A percentile compares a stretch with the other conserved stretches of the same genome.
phyloP scores from a whole-genome alignment of 2,329 filamentous ascomycete species.

The Pseudocercospora pini-densiflorae region DNA sequence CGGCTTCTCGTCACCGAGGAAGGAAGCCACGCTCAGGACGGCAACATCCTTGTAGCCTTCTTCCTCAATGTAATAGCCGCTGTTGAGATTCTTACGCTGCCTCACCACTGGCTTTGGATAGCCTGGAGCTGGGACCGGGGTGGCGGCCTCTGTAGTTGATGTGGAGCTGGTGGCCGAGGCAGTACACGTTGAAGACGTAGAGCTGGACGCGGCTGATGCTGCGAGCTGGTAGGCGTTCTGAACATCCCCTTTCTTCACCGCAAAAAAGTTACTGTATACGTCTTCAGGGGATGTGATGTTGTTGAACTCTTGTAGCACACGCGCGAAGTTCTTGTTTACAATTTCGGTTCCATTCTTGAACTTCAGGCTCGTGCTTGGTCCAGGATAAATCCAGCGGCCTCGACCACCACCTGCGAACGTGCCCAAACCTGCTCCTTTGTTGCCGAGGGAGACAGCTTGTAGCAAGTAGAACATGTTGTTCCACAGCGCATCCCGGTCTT shows the following conservation, averaged over 20 bases:
- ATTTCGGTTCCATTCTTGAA: slow-evolving; percentile 52
- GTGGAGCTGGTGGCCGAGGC: slow-evolving; percentile 15
- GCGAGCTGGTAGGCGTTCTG: slow-evolving; percentile 31
- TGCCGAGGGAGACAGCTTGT: slow-evolving; percentile 48
- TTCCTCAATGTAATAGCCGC: slow-evolving; percentile 52
- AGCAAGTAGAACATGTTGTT: slow-evolving; percentile 55
- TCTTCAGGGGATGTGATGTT: slow-evolving; percentile 49
- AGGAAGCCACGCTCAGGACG: slow-evolving; percentile 51
- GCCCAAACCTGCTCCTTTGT: slow-evolving; percentile 46
- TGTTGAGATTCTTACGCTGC: slow-evolving; percentile 49
- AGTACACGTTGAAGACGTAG: slow-evolving; percentile 22
- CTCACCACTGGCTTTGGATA: slow-evolving; percentile 49
- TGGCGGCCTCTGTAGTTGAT: slow-evolving; percentile 22
- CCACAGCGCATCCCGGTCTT: slow-evolving; percentile 64
- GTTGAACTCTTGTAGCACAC: slow-evolving; percentile 46
- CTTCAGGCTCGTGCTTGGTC: slow-evolving; percentile 47
- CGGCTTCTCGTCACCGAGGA: slow-evolving; percentile 41
- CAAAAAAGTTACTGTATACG: slow-evolving; percentile 45
- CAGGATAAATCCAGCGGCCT: slow-evolving; percentile 50
- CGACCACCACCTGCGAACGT: slow-evolving; percentile 52
- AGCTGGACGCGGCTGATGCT: slow-evolving; percentile 21
- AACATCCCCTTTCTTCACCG: slow-evolving; percentile 24
- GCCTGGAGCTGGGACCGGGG: slow-evolving; percentile 44
- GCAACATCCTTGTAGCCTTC: slow-evolving; percentile 52
- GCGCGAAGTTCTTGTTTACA: slow-evolving; percentile 50